Percentiles rank a stretch among this genome's conserved stretches.
Conservation (phyloP, 768 basidiomycete genomes). For the Lentinula aciculospora region DNA sequence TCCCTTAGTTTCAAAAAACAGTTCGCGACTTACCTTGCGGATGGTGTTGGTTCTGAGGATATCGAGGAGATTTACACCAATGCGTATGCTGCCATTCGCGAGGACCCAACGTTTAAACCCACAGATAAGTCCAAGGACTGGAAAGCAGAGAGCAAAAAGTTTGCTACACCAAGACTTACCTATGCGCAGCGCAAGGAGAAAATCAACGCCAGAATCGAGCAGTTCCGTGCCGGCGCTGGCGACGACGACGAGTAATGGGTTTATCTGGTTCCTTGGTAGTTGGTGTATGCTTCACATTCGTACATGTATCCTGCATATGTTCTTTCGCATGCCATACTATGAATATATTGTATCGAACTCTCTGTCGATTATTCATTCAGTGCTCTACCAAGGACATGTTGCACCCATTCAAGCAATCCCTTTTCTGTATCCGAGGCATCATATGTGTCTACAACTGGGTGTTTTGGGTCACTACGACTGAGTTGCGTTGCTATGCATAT, state of each 20-base stretch:
- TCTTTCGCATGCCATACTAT: constrained; percentile 13
- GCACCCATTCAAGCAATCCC: constrained; percentile 52
- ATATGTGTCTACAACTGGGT: constrained; percentile 36
- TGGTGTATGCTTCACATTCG: background rate
- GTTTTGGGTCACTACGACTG: constrained; percentile 32
- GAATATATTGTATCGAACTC: background rate
- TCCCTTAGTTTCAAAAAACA: constrained; percentile 87
- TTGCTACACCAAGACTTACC: constrained; percentile 64
- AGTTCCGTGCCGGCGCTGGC: constrained; percentile 70
- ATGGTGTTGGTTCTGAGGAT: constrained; percentile 92
- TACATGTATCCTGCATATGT: constrained; percentile 6
- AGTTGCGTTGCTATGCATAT: constrained; percentile 56
- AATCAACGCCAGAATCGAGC: constrained; percentile 86
- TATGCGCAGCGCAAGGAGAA: constrained; percentile 67
- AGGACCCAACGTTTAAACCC: constrained; percentile 87
- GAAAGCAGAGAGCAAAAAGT: constrained; percentile 79
- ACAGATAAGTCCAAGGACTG: constrained; percentile 88
- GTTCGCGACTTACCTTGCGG: constrained; percentile 91
- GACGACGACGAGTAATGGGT: constrained; percentile 60
- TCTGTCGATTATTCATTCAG: constrained; percentile 12
- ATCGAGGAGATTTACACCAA: constrained; percentile 94
- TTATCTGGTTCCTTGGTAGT: background rate
- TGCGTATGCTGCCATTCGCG: constrained; percentile 93
- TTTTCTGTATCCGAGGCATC: constrained; percentile 25
- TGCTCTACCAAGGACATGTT: constrained; percentile 36